phyloP scores from a whole-genome alignment of 345 rosid genomes.

The Orychophragmus violaceus region DNA sequence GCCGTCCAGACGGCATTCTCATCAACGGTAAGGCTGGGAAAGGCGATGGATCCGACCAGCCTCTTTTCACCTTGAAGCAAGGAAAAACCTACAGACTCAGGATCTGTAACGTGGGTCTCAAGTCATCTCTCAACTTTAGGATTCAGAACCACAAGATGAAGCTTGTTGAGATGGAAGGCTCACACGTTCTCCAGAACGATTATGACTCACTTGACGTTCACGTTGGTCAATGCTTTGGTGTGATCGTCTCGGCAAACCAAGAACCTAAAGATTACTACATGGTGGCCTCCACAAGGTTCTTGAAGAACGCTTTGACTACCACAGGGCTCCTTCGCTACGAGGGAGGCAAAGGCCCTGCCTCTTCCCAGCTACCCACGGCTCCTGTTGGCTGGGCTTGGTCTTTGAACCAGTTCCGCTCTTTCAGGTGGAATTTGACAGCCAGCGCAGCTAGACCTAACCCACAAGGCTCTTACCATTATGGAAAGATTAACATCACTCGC shows the following conservation, averaged over 20 bases:
- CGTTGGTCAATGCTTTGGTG: constrained; percentile 47
- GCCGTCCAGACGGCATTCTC: constrained; percentile 45
- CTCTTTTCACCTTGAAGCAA: constrained; percentile 27
- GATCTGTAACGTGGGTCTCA: neutral
- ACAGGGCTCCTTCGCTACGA: constrained; percentile 42
- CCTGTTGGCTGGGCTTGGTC: constrained; percentile 74
- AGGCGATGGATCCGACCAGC: constrained; percentile 25
- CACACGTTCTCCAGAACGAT: constrained; percentile 45
- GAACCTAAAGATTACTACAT: constrained; percentile 53
- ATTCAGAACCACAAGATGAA: neutral
- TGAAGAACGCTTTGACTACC: constrained; percentile 21
- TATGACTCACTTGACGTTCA: constrained; percentile 66
- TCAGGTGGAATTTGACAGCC: constrained; percentile 27
- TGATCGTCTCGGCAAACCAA: constrained; percentile 44
- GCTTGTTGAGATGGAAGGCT: neutral
- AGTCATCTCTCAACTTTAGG: neutral
- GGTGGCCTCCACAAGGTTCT: constrained; percentile 59
- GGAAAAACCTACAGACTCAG: neutral
- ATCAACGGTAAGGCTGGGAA: constrained; percentile 53
- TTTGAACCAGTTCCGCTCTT: constrained; percentile 59
- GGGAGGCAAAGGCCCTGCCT: constrained; percentile 37
- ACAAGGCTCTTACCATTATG: constrained; percentile 73
- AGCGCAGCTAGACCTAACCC: constrained; percentile 80
- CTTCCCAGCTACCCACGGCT: constrained; percentile 40
- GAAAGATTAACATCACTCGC: constrained; percentile 53